These are phyloP conservation scores for Westerdykella ornata DNA, from an alignment of 2,329 filamentous ascomycete genomes.

Conservation along the genomic window DNA sequence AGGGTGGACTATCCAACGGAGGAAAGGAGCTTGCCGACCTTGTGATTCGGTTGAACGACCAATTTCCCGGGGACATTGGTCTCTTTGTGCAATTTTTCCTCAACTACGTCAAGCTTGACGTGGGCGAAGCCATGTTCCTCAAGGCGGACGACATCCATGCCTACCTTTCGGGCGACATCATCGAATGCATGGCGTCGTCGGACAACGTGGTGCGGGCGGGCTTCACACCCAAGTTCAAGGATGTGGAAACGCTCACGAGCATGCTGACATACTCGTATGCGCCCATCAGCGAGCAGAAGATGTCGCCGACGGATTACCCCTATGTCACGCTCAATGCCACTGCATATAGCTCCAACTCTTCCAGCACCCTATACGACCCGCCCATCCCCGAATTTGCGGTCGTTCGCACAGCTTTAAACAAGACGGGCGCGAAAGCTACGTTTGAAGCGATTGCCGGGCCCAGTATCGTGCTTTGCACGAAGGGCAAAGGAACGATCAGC, in stretches of 20 bases:
- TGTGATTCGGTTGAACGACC: constrained; percentile 66
- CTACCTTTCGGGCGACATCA: constrained; percentile 87
- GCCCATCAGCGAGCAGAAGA: constrained; percentile 91
- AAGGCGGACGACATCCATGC: constrained; percentile 97
- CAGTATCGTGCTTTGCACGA: constrained; percentile 87
- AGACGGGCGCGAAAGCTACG: constrained; percentile 68
- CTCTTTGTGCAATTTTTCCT: constrained; percentile 95
- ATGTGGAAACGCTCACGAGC: constrained; percentile 76
- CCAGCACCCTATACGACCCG: constrained; percentile 76
- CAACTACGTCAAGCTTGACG: constrained; percentile 81
- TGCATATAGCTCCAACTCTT: constrained; percentile 71
- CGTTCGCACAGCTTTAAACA: constrained; percentile 68
- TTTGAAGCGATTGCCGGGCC: constrained; percentile 84
- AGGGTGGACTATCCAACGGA: constrained; percentile 47
- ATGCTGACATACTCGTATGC: constrained; percentile 96
- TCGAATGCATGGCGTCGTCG: constrained; percentile 98
- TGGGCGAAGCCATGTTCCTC: constrained; percentile 92
- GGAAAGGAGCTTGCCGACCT: constrained; percentile 70
- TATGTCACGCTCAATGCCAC: constrained; percentile 75
- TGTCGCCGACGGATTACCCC: constrained; percentile 76
- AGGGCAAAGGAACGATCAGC: constrained; percentile 72
- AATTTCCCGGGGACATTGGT: constrained; percentile 84
- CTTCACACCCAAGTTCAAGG: constrained; percentile 98
- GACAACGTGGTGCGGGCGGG: constrained; percentile 97
- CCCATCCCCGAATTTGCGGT: constrained; percentile 96